Evolutionary conservation across 192 early-diverging fungal genomes (phyloP), one percentile per base, ranked within the genome.

Genomic region (Obelidium mucronatum): DNA sequence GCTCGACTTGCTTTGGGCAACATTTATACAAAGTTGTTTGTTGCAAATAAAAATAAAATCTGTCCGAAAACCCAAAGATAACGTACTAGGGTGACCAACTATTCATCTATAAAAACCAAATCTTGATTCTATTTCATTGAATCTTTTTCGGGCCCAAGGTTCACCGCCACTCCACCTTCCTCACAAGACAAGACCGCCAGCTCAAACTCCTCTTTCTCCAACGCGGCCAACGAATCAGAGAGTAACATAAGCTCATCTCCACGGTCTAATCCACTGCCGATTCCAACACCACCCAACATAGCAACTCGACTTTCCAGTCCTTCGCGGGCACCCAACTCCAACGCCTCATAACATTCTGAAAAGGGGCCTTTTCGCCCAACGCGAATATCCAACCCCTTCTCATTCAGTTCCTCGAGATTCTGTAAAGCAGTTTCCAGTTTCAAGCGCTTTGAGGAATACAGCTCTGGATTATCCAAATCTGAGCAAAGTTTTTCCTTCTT

Each of bases 1-100:
- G 54, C 53, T 19, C 82, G 80, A 22, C 63, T 13, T 19, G 51
- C 31, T 33, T 33, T 8, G n/a, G 80, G 80, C n/a, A n/a, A n/a
- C n/a, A n/a, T n/a, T n/a, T n/a, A n/a, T n/a, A n/a, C n/a, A n/a
- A n/a, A n/a, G n/a, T n/a, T n/a, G n/a, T n/a, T n/a, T n/a, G n/a
- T n/a, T n/a, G n/a, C n/a, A n/a, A n/a, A n/a, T n/a, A n/a, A n/a
- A n/a, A n/a, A n/a, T n/a, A n/a, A n/a, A n/a, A n/a, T n/a, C n/a
- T n/a, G n/a, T n/a, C n/a, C n/a, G n/a, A n/a, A n/a, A n/a, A n/a
- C n/a, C n/a, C n/a, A n/a, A n/a, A n/a, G n/a, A n/a, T n/a, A n/a
- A n/a, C n/a, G n/a, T n/a, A n/a, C n/a, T n/a, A n/a, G n/a, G n/a
- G n/a, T n/a, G n/a, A n/a, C n/a, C n/a, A n/a, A n/a, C n/a, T n/a